A percentile compares a stretch with the other conserved stretches of the same genome.
Conservation (phyloP, 2,329 filamentous ascomycete genomes). For the Calonectria montana region DNA sequence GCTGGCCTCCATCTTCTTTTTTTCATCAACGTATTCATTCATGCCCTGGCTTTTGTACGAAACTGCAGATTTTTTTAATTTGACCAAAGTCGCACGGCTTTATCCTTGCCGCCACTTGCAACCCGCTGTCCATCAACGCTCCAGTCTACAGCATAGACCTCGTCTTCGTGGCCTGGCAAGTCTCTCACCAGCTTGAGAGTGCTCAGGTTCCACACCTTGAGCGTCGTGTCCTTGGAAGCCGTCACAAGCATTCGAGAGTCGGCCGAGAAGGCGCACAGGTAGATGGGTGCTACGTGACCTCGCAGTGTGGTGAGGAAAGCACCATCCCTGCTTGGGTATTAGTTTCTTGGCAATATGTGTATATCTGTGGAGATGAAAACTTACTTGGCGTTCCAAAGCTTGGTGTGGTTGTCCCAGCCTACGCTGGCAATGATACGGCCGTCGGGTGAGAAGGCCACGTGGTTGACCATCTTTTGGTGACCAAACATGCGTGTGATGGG, state of each 20-base stretch:
- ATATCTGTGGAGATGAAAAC: not conserved
- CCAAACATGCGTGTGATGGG: not conserved
- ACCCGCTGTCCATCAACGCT: not conserved
- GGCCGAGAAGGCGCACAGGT: not conserved
- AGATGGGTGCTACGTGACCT: not conserved
- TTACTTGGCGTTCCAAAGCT: not conserved
- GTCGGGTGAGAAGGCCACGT: not conserved
- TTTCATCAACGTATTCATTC: not conserved
- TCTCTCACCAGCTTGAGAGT: not conserved
- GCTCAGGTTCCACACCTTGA: not conserved
- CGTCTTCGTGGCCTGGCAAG: not conserved
- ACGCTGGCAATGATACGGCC: not conserved
- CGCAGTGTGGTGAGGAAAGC: not conserved
- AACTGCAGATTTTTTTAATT: not conserved
- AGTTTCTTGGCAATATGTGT: not conserved
- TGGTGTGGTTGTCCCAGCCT: conserved; percentile 1
- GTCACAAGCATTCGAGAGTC: not conserved
- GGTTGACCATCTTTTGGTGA: conserved; percentile 5
- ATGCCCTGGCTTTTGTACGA: not conserved
- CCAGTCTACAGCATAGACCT: not conserved
- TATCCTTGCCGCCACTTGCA: not conserved
- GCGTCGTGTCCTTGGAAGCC: not conserved
- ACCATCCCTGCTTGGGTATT: not conserved
- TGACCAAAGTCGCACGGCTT: not conserved
- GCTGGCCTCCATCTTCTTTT: not conserved